phyloP scores from a whole-genome alignment of 2,329 filamentous ascomycete genomes.

The Colletotrichum sp. region DNA sequence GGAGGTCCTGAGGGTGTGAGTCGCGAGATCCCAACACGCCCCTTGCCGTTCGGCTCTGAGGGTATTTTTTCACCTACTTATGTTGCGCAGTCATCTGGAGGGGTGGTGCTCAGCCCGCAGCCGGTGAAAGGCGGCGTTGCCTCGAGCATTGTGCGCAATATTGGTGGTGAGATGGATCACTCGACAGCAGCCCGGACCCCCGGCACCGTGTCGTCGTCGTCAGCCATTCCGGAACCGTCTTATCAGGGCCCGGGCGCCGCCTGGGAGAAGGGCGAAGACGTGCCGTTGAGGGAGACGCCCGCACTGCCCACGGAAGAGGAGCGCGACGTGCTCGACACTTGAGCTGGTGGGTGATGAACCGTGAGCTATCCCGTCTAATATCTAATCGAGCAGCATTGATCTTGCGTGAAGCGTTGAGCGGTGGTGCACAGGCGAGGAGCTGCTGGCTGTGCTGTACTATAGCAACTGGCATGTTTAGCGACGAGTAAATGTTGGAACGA shows the following conservation, averaged over 20 bases:
- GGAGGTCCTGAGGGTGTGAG: slow-evolving; percentile 32
- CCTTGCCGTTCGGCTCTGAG: slow-evolving; percentile 60
- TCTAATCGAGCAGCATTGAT: slow-evolving; percentile 11
- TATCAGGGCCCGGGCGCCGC: slow-evolving; percentile 54
- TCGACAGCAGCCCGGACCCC: not conserved
- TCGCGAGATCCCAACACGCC: slow-evolving; percentile 52
- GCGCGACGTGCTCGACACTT: slow-evolving; percentile 45
- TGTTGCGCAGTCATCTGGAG: slow-evolving; percentile 39
- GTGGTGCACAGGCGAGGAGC: not conserved
- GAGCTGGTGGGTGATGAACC: not conserved
- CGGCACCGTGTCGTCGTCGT: not conserved
- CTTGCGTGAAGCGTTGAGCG: not conserved
- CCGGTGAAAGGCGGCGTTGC: slow-evolving; percentile 45
- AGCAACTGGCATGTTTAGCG: not conserved
- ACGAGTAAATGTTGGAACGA: not conserved
- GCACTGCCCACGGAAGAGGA: slow-evolving; percentile 45
- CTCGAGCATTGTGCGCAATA: slow-evolving; percentile 37
- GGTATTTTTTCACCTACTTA: slow-evolving; percentile 49
- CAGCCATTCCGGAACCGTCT: slow-evolving; percentile 46
- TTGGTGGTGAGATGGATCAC: slow-evolving; percentile 25
- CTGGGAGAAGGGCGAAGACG: slow-evolving; percentile 57
- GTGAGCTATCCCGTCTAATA: slow-evolving; percentile 3
- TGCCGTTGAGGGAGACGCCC: slow-evolving; percentile 40
- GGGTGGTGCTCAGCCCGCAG: slow-evolving; percentile 43
- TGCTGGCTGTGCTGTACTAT: not conserved